Conservation (phyloP, 1,284 basidiomycete species). For the Irpex lacteus region DNA sequence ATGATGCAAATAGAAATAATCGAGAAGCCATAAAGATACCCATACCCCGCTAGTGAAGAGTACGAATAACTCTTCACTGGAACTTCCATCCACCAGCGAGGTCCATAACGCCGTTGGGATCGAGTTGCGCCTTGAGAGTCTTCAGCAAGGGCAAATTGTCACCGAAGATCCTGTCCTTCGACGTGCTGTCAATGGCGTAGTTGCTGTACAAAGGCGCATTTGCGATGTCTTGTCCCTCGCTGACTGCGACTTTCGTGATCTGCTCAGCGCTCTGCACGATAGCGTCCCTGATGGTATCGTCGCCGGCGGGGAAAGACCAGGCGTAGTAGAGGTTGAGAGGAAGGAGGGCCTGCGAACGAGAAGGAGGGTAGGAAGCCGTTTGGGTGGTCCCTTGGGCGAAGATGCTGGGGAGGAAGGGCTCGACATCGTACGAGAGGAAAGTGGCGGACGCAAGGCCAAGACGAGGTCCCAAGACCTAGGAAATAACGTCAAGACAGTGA, state of each 20-base stretch:
- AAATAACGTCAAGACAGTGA: background rate
- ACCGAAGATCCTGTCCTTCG: slow-evolving; percentile 45
- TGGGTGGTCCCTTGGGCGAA: slow-evolving; percentile 36
- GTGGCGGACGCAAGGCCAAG: slow-evolving; percentile 20
- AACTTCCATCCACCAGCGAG: slow-evolving; percentile 52
- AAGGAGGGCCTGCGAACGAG: slow-evolving; percentile 34
- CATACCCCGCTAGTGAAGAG: background rate
- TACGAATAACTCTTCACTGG: background rate
- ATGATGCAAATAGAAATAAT: no score
- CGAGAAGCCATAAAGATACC: background rate
- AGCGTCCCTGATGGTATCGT: slow-evolving; percentile 38
- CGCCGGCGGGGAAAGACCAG: slow-evolving; percentile 36
- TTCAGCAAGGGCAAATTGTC: slow-evolving; percentile 39
- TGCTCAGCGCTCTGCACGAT: slow-evolving; percentile 35
- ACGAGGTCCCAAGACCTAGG: slow-evolving; percentile 26
- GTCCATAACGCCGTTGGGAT: slow-evolving; percentile 52
- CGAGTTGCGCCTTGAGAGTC: slow-evolving; percentile 39
- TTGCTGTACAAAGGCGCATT: slow-evolving; percentile 47
- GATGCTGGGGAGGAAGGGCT: slow-evolving; percentile 50
- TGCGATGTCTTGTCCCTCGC: slow-evolving; percentile 41
- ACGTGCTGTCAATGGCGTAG: slow-evolving; percentile 48
- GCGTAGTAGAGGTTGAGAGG: slow-evolving; percentile 49
- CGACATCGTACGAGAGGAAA: slow-evolving; percentile 48
- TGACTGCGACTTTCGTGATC: slow-evolving; percentile 36
- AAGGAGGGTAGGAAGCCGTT: slow-evolving; percentile 46